These are phyloP conservation scores for Aciculoconidium aculeatum DNA, from an alignment of 805 yeast species.

Conservation along the genomic window DNA sequence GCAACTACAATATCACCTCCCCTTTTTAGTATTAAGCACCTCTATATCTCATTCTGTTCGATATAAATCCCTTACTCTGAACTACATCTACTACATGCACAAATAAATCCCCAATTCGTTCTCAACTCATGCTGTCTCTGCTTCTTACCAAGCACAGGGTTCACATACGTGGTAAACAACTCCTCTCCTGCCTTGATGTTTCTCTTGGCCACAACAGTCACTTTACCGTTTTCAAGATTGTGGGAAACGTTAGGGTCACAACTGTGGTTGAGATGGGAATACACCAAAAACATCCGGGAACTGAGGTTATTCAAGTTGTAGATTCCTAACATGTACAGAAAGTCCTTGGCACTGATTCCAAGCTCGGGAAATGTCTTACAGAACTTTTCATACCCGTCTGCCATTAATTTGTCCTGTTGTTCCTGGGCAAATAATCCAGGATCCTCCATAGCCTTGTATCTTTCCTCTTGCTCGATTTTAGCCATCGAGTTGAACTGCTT, in stretches of 20 bases:
- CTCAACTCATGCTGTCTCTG: constrained; percentile 62
- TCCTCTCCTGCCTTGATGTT: constrained; percentile 63
- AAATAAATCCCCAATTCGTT: constrained; percentile 75
- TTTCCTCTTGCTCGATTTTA: constrained; percentile 56
- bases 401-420: constrained; percentile 56
- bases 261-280: constrained; percentile 70
- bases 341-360: constrained; percentile 44
- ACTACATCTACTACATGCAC: constrained; percentile 65
- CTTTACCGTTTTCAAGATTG: constrained; percentile 51
- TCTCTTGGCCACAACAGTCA: constrained; percentile 43
- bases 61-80: no score
- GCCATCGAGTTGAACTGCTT: constrained; percentile 62
- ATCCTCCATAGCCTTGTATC: constrained; percentile 53
- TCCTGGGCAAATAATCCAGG: constrained; percentile 51
- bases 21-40: no score
- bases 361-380: constrained; percentile 40
- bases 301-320: constrained; percentile 71
- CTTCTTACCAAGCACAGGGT: constrained; percentile 55
- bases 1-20: no score
- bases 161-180: constrained; percentile 62
- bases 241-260: constrained; percentile 69
- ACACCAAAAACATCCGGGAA: constrained; percentile 53
- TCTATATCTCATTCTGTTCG: no score
- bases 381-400: constrained; percentile 48
- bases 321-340: constrained; percentile 58